phyloP scores from a whole-genome alignment of 129 eudicot genomes.

The Flaveria bidentis region DNA sequence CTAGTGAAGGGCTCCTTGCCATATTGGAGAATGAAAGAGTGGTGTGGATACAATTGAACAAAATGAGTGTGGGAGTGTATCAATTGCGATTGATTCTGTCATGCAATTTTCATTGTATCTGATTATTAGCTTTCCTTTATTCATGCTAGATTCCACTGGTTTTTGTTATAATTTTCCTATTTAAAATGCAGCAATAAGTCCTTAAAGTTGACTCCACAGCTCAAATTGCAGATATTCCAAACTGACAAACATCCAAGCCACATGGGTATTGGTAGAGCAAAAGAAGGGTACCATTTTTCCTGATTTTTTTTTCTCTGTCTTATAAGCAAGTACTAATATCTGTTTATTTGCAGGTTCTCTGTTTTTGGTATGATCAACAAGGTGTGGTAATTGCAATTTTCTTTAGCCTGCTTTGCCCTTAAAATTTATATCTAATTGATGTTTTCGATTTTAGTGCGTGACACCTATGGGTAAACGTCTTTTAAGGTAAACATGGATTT shows the following conservation, averaged over 20 bases:
- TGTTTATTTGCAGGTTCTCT: conserved; percentile 66
- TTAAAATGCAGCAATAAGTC: conserved; percentile 56
- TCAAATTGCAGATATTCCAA: conserved; percentile 79
- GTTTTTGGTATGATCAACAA: conserved; percentile 96
- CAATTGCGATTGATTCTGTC: conserved; percentile 48
- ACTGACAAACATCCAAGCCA: conserved; percentile 89
- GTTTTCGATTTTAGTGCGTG: conserved; percentile 60
- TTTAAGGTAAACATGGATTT: conserved; percentile 57
- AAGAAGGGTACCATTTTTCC: conserved; percentile 62
- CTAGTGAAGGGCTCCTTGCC: conserved; percentile 94
- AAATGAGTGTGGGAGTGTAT: conserved; percentile 30
- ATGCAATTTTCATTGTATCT: conserved; percentile 76
- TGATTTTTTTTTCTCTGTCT: background rate
- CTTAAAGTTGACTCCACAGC: conserved; percentile 88
- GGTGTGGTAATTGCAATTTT: conserved; percentile 46
- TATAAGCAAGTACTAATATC: conserved; percentile 24
- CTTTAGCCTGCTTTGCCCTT: conserved; percentile 21
- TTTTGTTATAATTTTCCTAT: conserved; percentile 14
- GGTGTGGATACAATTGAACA: conserved; percentile 80
- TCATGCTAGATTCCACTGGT: background rate
- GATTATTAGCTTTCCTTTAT: background rate
- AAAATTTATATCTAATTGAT: conserved; percentile 7
- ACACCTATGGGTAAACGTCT: conserved; percentile 93
- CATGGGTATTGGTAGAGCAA: conserved; percentile 91
- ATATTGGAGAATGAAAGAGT: conserved; percentile 82